phyloP scores from a whole-genome alignment of 129 eudicot species.

The Centella asiatica region DNA sequence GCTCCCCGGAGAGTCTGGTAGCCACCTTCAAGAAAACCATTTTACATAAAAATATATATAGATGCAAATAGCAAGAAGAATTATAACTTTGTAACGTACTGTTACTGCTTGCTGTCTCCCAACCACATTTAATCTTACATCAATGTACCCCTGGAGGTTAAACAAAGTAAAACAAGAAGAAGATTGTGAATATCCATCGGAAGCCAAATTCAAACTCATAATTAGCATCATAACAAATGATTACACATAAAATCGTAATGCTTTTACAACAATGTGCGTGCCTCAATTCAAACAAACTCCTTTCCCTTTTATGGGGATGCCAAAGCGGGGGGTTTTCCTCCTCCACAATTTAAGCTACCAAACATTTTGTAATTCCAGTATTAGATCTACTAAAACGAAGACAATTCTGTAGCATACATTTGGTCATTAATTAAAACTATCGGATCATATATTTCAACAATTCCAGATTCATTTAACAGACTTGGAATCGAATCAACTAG shows the following conservation, averaged over 20 bases:
- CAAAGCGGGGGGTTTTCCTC: too few relatives aligned
- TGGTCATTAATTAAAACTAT: too few relatives aligned
- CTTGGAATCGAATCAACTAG: too few relatives aligned
- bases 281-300: too few relatives aligned
- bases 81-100: slow-evolving; percentile 58
- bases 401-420: too few relatives aligned
- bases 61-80: not conserved
- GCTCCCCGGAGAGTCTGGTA: slow-evolving; percentile 57
- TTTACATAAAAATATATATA: not conserved
- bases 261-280: too few relatives aligned
- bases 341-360: too few relatives aligned
- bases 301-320: too few relatives aligned
- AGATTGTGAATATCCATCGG: not conserved
- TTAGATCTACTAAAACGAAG: too few relatives aligned
- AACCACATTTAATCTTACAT: slow-evolving; percentile 71
- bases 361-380: too few relatives aligned
- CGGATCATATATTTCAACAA: too few relatives aligned
- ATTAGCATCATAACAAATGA: not conserved
- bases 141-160: slow-evolving; percentile 81
- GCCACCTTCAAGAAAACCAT: slow-evolving; percentile 57
- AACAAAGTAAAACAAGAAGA: slow-evolving; percentile 14
- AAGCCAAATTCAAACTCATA: slow-evolving; percentile 1
- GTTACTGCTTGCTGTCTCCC: slow-evolving; percentile 81
- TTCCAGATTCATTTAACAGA: too few relatives aligned
- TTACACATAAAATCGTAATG: not conserved